Conservation (phyloP, 2,329 filamentous ascomycete genomes). For the Zopfia rhizophila region DNA sequence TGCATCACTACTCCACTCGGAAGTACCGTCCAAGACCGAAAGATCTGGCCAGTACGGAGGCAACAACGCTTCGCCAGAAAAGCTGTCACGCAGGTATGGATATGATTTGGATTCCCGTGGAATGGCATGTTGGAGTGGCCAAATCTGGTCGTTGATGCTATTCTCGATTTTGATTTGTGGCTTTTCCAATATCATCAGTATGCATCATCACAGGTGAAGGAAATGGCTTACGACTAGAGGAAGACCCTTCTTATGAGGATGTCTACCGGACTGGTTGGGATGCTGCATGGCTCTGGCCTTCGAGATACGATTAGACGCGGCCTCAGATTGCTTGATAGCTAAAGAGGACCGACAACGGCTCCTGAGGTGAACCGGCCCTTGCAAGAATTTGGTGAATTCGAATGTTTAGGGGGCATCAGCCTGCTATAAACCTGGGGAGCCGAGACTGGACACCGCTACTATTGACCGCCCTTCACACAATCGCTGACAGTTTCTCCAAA, state of each 20-base stretch:
- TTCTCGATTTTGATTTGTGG: slow-evolving; percentile 18
- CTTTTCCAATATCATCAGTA: slow-evolving; percentile 20
- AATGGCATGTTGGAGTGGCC: slow-evolving; percentile 7
- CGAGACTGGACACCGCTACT: slow-evolving; percentile 17
- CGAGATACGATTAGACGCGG: too few species aligned
- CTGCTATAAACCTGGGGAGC: too few species aligned
- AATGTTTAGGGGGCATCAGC: too few species aligned
- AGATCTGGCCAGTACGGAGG: too few species aligned
- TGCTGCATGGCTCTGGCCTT: too few species aligned
- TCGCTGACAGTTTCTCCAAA: neutral
- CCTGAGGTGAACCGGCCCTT: too few species aligned
- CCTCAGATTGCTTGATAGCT: too few species aligned
- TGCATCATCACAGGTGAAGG: neutral
- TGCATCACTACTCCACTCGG: slow-evolving; percentile 12
- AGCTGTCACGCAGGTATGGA: neutral
- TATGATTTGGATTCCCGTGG: slow-evolving; percentile 7
- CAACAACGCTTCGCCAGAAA: slow-evolving; percentile 6
- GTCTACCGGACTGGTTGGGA: too few species aligned
- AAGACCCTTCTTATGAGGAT: too few species aligned
- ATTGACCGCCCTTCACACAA: slow-evolving; percentile 12
- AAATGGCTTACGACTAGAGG: slow-evolving; percentile 25
- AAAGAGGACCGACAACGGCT: too few species aligned
- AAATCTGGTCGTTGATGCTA: slow-evolving; percentile 13
- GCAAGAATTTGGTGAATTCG: too few species aligned
- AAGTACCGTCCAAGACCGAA: slow-evolving; percentile 9